These are phyloP conservation scores for Alternaria alternata DNA, from an alignment of 2,329 filamentous ascomycete genomes.

Conservation along the genomic window DNA sequence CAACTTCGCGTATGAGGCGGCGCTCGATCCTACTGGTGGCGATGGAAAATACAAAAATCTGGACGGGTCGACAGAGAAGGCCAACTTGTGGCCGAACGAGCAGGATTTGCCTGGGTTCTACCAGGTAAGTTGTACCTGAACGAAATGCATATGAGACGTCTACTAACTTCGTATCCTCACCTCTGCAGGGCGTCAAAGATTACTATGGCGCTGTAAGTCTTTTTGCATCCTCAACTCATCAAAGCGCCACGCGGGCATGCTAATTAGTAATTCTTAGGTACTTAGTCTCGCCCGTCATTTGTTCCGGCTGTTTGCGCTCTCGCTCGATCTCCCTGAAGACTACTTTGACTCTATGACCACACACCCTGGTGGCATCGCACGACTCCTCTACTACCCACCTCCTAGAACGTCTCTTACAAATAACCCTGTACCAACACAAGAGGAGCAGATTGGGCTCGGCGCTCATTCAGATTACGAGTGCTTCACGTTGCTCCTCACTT, in stretches of 20 bases:
- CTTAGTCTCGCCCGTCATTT: constrained; percentile 52
- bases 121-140: too few relatives aligned
- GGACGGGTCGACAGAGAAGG: constrained; percentile 48
- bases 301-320: constrained; percentile 53
- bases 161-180: too few relatives aligned
- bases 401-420: constrained; percentile 30
- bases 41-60: constrained; percentile 54
- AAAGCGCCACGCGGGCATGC: background rate
- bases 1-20: constrained; percentile 55
- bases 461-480: constrained; percentile 50
- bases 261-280: constrained; percentile 22
- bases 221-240: background rate
- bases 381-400: constrained; percentile 52
- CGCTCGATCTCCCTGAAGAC: constrained; percentile 47
- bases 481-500: constrained; percentile 46
- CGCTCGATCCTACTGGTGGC: constrained; percentile 51
- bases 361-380: constrained; percentile 52
- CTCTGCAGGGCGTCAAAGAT: constrained; percentile 35
- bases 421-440: background rate
- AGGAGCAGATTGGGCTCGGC: constrained; percentile 49
- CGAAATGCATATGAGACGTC: too few relatives aligned
- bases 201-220: constrained; percentile 50
- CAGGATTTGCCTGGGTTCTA: constrained; percentile 52
- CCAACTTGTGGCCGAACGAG: constrained; percentile 53
- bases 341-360: constrained; percentile 54